Evolutionary conservation across 345 rosid genomes (phyloP).

Genomic region (Hypericum androsaemum): DNA sequence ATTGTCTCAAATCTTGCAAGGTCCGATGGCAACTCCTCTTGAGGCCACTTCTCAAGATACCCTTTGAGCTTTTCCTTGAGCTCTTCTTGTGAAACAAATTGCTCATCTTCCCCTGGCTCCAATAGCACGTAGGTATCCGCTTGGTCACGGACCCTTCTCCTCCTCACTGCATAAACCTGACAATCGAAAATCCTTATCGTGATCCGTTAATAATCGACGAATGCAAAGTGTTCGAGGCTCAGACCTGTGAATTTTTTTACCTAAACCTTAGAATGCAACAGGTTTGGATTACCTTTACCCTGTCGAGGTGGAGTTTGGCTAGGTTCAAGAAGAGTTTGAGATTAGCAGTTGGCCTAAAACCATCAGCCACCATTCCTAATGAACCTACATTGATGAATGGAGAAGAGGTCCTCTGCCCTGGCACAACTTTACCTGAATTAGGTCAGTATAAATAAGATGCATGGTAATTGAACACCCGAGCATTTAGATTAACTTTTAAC

Average conservation of each 20-base stretch:
- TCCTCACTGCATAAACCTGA: slow-evolving; percentile 40
- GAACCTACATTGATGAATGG: slow-evolving; percentile 18
- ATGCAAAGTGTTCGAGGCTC: no score
- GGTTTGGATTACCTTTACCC: slow-evolving; percentile 20
- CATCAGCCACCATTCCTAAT: background rate
- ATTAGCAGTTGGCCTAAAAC: slow-evolving; percentile 6
- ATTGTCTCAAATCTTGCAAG: slow-evolving; percentile 52
- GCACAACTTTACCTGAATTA: slow-evolving; percentile 17
- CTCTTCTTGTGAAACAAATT: slow-evolving; percentile 72
- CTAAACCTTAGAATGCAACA: no score
- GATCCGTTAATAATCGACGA: no score
- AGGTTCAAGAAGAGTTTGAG: slow-evolving; percentile 6
- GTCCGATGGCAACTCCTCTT: slow-evolving; percentile 57
- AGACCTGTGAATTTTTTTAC: no score
- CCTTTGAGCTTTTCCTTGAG: slow-evolving; percentile 44
- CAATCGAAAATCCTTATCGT: background rate
- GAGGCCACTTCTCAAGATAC: slow-evolving; percentile 73
- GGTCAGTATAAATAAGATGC: background rate
- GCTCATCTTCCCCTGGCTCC: slow-evolving; percentile 77
- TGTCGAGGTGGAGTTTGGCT: slow-evolving; percentile 1
- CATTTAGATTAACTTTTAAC: background rate
- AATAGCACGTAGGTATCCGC: slow-evolving; percentile 63
- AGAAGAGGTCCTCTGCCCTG: slow-evolving; percentile 2
- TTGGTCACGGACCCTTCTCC: slow-evolving; percentile 46
- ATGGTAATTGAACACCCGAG: background rate